phyloP scores from a whole-genome alignment of 1,284 basidiomycete genomes.

The Golubevia sp. region DNA sequence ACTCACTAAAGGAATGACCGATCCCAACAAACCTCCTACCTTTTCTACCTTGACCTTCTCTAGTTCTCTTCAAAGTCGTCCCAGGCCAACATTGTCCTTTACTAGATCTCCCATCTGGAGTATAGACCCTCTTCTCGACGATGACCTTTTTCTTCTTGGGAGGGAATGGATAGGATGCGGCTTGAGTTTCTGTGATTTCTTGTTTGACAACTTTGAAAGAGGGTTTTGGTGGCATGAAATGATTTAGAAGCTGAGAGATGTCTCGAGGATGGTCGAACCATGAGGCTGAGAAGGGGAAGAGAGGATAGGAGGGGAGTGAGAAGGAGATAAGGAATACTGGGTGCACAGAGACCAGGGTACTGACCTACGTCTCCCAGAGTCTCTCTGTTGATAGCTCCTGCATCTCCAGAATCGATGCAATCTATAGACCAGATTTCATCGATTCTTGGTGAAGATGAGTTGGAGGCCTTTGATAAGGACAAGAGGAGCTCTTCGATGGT shows the following conservation, averaged over 20 bases:
- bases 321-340: background rate
- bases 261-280: slow-evolving; percentile 76
- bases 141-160: background rate
- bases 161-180: background rate
- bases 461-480: slow-evolving; percentile 13
- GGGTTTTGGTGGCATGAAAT: slow-evolving; percentile 67
- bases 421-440: slow-evolving; percentile 83
- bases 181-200: background rate
- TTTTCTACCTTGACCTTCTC: background rate
- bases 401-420: slow-evolving; percentile 76
- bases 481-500: slow-evolving; percentile 65
- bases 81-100: background rate
- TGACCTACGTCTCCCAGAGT: slow-evolving; percentile 68
- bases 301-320: background rate
- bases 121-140: background rate
- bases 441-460: slow-evolving; percentile 56
- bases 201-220: slow-evolving; percentile 17
- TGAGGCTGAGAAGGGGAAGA: slow-evolving; percentile 65
- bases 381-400: slow-evolving; percentile 70
- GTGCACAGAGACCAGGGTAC: slow-evolving; percentile 30
- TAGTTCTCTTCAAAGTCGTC: background rate
- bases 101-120: background rate
- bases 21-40: background rate
- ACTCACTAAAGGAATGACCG: background rate
- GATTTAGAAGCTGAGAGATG: slow-evolving; percentile 72